Evolutionary conservation across 192 early-diverging fungal species (phyloP).

Genomic region (Coemansia sp.): DNA sequence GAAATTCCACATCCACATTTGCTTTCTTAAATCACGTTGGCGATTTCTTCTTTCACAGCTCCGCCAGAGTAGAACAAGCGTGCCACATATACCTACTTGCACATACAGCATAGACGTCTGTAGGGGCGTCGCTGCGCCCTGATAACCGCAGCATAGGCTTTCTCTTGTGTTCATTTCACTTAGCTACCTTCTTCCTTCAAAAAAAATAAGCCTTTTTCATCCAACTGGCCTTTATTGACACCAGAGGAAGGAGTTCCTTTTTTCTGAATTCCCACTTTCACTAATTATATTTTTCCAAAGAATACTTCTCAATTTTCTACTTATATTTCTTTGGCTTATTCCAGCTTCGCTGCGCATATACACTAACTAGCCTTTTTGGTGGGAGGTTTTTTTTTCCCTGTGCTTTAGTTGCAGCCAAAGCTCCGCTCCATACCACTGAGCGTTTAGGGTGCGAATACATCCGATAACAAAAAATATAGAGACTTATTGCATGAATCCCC

Average conservation of each 20-base stretch:
- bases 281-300: not conserved
- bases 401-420: not conserved
- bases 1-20: not conserved
- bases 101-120: no score
- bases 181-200: no score
- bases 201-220: no score
- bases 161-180: no score
- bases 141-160: no score
- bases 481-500: not conserved
- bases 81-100: not conserved
- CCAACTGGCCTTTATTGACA: no score
- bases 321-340: no score
- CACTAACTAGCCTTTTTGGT: not conserved
- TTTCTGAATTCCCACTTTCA: not conserved
- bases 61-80: not conserved
- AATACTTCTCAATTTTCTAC: conserved; percentile 6
- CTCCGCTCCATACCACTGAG: not conserved
- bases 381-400: not conserved
- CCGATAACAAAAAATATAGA: conserved; percentile 1
- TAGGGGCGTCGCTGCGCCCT: no score
- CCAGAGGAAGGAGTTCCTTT: no score
- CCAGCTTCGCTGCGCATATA: not conserved
- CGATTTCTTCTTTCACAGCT: not conserved
- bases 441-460: not conserved
- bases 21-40: not conserved